These are phyloP conservation scores for Suillus paluster DNA, from an alignment of 768 basidiomycete species.

Conservation along the genomic window DNA sequence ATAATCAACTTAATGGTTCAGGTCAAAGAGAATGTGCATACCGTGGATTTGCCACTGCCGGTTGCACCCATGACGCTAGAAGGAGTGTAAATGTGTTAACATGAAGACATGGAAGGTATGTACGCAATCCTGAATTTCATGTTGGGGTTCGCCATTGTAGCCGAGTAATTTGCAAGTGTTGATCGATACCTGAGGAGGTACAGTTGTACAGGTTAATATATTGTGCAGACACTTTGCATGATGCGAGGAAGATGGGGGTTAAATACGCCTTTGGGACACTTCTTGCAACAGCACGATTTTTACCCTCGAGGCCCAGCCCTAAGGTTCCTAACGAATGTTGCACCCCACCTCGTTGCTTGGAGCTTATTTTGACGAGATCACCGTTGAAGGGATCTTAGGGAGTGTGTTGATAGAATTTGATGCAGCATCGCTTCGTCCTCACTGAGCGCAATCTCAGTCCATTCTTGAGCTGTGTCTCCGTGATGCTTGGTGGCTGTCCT, in stretches of 20 bases:
- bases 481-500: no score
- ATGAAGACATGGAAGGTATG: conserved; percentile 2
- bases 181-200: neutral
- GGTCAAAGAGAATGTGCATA: conserved; percentile 14
- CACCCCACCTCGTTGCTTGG: neutral
- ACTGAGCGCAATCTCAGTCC: no score
- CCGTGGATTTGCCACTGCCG: conserved; percentile 42
- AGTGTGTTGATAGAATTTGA: no score
- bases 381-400: no score
- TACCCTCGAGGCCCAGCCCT: conserved; percentile 1
- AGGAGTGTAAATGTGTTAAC: neutral
- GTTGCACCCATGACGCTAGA: conserved; percentile 38
- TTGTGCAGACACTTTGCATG: neutral
- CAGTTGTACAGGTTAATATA: neutral
- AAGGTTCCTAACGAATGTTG: no score
- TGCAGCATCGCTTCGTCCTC: no score
- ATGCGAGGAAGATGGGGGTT: no score
- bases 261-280: no score
- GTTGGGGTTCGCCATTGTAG: conserved; percentile 27
- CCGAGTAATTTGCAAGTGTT: neutral
- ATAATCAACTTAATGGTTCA: neutral
- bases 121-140: conserved; percentile 40
- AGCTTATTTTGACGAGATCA: no score
- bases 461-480: no score
- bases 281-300: conserved; percentile 13